Conservation (phyloP, 768 basidiomycete species). For the Rubroboletus satanas region DNA sequence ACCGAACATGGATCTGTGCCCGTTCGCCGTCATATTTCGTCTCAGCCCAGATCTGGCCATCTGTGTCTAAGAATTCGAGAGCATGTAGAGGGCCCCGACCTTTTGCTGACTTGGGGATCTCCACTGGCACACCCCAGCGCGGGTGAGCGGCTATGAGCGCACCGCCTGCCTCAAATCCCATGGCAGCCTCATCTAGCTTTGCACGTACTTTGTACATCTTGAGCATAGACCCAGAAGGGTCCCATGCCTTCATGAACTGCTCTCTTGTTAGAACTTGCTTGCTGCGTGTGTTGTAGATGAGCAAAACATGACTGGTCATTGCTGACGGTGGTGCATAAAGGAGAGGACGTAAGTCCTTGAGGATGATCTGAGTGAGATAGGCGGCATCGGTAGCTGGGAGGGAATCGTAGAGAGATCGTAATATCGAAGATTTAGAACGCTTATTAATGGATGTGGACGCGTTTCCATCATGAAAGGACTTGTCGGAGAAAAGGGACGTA, state of each 20-base stretch:
- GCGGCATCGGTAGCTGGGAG: constrained; percentile 62
- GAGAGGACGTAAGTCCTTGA: constrained; percentile 80
- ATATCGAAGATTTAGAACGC: constrained; percentile 34
- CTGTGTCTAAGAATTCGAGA: constrained; percentile 35
- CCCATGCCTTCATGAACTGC: constrained; percentile 72
- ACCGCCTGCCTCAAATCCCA: constrained; percentile 37
- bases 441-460: constrained; percentile 27
- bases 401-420: constrained; percentile 55
- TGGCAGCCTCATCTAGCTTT: constrained; percentile 54
- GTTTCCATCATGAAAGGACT: constrained; percentile 38
- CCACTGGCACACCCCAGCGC: constrained; percentile 56
- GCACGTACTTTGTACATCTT: constrained; percentile 52
- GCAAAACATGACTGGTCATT: constrained; percentile 46
- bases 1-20: constrained; percentile 84
- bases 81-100: constrained; percentile 59
- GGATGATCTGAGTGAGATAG: constrained; percentile 80
- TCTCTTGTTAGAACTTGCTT: constrained; percentile 52
- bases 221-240: constrained; percentile 52
- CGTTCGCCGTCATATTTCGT: constrained; percentile 95
- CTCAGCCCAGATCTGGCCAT: constrained; percentile 66
- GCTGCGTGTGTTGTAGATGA: constrained; percentile 53
- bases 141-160: constrained; percentile 33
- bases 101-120: constrained; percentile 82
- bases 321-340: constrained; percentile 59
- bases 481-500: constrained; percentile 56